Evolutionary conservation across 768 basidiomycete species (phyloP), one percentile per base, ranked within the genome.

Genomic region (Hemileccinum rubropunctum): DNA sequence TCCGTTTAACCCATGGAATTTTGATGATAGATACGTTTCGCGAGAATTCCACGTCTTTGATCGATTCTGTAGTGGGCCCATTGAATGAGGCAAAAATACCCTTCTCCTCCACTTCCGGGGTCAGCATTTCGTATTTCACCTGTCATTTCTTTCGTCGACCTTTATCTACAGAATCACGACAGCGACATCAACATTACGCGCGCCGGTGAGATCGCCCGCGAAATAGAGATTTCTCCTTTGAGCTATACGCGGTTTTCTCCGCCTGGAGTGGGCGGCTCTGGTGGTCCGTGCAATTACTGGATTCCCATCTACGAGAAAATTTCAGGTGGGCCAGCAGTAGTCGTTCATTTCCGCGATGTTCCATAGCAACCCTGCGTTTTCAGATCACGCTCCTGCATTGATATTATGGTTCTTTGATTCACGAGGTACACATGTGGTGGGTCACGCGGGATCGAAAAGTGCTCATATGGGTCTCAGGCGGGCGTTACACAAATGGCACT

Each of bases 361-460:
- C n/a, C 21, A n/a, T 17, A 28, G 2, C 6, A 15, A 1, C 1
- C 2, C 4, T 2, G 6, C 28, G 15, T 37, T 12, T 32, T 8
- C 26, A 66, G 65, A 84, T 63, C n/a, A 26, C 2, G 53, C 62
- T 6, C 86, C 86, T 4, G 69, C 66, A 4, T 70, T 88, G 10
- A 64, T 89, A 41, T 64, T 88, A 4, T 90, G 86, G 65, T 86
- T 87, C 68, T 90, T 90, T 56, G 88, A 89, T 66, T 88, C 88
- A 3, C 74, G 86, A 52, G 83, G 83, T 81, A 60, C 13, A 39
- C 15, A 41, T 28, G 10, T 26, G 27, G 18, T 35, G 8, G 15
- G 17, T 2, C 28, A 37, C n/a, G 5, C 21, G 3, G 13, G 23
- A 5, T 21, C 18, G 7, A 13, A 18, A 18, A 8, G 30, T 20